Base-by-base conservation (phyloP, 192 early-diverging fungal genomes). In the Gryganskiella cystojenkinii region DNA sequence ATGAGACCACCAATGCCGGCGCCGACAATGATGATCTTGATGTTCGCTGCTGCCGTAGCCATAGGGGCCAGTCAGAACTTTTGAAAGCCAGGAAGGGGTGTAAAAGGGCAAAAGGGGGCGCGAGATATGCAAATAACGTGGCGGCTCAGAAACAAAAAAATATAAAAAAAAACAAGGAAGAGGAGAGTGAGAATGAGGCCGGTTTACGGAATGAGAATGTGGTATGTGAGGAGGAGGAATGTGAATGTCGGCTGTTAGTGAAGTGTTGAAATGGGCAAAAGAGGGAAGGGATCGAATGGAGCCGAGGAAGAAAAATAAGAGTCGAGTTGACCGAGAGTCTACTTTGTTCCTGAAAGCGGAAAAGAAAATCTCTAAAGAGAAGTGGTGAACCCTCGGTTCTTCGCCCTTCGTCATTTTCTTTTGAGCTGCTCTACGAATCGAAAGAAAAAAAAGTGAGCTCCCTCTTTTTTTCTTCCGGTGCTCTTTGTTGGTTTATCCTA, bases 1-100 rank as follows among this genome's bases (percentile, higher is more conserved):
- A 51, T 56, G 3, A 71, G 52, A n/a, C 69, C 69, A 5, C 59
- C 69, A 30, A 71, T 57, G 30, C 69, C 69, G 5, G 69, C 69
- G 9, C 69, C 69, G 1, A 71, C 59, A 11, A 71, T 63, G 7
- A 56, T 22, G 7, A 71, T 43, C 11, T 62, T 56, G 44, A 62
- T 46, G 15, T 22, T 17, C 1, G 40, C 17, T 25, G 53, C 28
- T 15, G 53, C 42, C 1, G 30, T 27, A 42, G 43, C 22, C 57
- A 24, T 35, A 8, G 17, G 20, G 22, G 8, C 34, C 42, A 8
- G 3, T 37, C 17, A 9, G 40, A 40, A 37, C 40, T 55, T 30
- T 24, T 30, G 52, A 31, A 25, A 54, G 17, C 15, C 6, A 4
- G 11, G 25, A 31, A 17, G 14, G 24, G 33, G 33, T 25, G 9